Conservation (phyloP, 768 basidiomycete species). For the Stropharia rugosoannulata region DNA sequence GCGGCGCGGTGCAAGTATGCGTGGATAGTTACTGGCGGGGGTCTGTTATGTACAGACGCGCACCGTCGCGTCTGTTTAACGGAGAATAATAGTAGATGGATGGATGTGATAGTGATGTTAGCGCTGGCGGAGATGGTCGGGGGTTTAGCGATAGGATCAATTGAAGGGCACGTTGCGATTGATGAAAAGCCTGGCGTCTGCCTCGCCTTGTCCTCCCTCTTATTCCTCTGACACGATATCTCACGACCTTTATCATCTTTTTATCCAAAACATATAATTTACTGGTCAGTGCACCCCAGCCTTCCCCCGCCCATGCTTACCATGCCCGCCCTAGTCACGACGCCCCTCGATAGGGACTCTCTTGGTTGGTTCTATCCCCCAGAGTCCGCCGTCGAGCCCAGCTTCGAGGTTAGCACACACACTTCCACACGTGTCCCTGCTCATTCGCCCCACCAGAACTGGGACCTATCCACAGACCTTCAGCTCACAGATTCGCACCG, state of each 20-base stretch:
- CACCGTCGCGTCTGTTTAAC: too few relatives aligned
- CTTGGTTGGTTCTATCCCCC: constrained; percentile 50
- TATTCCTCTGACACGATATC: constrained; percentile 19
- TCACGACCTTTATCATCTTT: constrained; percentile 25
- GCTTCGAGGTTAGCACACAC: constrained; percentile 42
- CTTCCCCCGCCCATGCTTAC: too few relatives aligned
- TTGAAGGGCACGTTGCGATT: constrained; percentile 67
- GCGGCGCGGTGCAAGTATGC: too few relatives aligned
- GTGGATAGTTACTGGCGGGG: too few relatives aligned
- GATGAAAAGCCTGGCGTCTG: constrained; percentile 68
- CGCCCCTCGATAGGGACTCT: constrained; percentile 33
- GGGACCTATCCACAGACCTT: constrained; percentile 43
- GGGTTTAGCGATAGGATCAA: constrained; percentile 5
- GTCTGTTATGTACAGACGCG: too few relatives aligned
- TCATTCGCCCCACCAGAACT: constrained; percentile 34
- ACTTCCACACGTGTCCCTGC: constrained; percentile 29
- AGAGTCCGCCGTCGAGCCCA: constrained; percentile 40
- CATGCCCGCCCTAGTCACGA: constrained; percentile 13
- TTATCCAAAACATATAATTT: constrained; percentile 34
- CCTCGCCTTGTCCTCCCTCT: constrained; percentile 50
- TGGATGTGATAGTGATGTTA: constrained; percentile 2
- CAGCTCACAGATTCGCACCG: constrained; percentile 31
- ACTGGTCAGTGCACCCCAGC: constrained; percentile 33
- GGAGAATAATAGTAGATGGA: neutral
- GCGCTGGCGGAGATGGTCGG: neutral